Conservation (phyloP, 257 asterid species). For the Oldenlandia corymbosa region DNA sequence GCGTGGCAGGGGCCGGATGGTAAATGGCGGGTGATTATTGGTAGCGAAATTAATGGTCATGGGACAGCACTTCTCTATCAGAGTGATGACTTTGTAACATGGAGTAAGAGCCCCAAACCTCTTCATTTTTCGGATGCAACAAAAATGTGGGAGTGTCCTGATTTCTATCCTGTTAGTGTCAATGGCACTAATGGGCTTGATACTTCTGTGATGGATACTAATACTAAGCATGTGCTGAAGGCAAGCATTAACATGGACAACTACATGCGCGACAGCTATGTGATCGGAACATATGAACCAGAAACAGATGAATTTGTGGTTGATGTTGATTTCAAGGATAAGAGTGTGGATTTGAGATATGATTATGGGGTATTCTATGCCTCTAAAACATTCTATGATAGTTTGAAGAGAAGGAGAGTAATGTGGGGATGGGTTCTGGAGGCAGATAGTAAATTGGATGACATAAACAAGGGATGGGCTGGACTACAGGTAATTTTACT, state of each 20-base stretch:
- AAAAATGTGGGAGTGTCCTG: conserved; percentile 74
- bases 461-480: conserved; percentile 55
- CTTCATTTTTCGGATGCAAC: conserved; percentile 41
- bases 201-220: conserved; percentile 33
- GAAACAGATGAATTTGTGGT: conserved; percentile 36
- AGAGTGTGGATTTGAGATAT: conserved; percentile 46
- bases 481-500: conserved; percentile 24
- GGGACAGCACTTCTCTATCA: conserved; percentile 49
- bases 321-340: conserved; percentile 45
- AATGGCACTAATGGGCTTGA: conserved; percentile 36
- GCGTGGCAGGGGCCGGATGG: conserved; percentile 65
- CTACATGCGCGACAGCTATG: conserved; percentile 59
- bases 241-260: conserved; percentile 55
- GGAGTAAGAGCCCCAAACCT: conserved; percentile 45
- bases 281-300: conserved; percentile 41
- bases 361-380: conserved; percentile 81
- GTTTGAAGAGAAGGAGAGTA: conserved; percentile 44
- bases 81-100: conserved; percentile 48
- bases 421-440: conserved; percentile 83
- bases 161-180: conserved; percentile 54
- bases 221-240: conserved; percentile 52
- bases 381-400: conserved; percentile 67
- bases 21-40: conserved; percentile 45
- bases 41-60: conserved; percentile 31
- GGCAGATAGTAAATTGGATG: conserved; percentile 38